Evolutionary conservation across 2,329 filamentous ascomycete species (phyloP).

Genomic region (Cercospora berteroae): DNA sequence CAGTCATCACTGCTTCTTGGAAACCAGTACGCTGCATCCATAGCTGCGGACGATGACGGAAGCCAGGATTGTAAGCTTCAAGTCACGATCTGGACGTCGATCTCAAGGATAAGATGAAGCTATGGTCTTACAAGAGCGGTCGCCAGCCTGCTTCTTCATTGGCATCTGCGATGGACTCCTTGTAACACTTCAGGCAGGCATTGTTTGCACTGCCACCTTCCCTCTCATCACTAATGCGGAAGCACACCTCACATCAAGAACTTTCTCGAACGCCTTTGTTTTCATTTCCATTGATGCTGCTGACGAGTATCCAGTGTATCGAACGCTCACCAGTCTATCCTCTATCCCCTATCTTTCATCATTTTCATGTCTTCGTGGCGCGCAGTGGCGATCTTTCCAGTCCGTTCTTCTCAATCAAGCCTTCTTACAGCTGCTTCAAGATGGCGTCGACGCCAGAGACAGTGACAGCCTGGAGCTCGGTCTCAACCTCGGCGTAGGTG

Average conservation of each 20-base stretch:
- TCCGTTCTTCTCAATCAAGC: not conserved
- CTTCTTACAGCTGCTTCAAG: conserved; percentile 14
- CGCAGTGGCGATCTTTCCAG: not conserved
- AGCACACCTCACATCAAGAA: not conserved
- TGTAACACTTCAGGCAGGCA: not conserved
- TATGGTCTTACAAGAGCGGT: conserved; percentile 1
- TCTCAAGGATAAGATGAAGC: not conserved
- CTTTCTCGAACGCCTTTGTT: not conserved
- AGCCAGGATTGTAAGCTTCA: not conserved
- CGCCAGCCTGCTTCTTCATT: not conserved
- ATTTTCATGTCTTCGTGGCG: conserved; percentile 12
- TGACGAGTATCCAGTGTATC: not conserved
- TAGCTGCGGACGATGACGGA: not conserved
- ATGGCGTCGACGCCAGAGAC: conserved; percentile 23
- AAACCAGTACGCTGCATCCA: not conserved
- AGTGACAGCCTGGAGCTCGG: conserved; percentile 25
- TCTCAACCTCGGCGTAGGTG: conserved; percentile 25
- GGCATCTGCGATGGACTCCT: not conserved
- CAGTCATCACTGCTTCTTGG: not conserved
- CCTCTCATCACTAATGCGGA: not conserved
- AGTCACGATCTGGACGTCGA: not conserved
- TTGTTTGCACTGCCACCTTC: not conserved
- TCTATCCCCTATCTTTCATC: conserved; percentile 7
- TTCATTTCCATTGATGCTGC: not conserved
- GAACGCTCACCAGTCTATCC: conserved; percentile 1